Conservation (phyloP, 139 green algal genomes). For the Medakamo hakoo region DNA sequence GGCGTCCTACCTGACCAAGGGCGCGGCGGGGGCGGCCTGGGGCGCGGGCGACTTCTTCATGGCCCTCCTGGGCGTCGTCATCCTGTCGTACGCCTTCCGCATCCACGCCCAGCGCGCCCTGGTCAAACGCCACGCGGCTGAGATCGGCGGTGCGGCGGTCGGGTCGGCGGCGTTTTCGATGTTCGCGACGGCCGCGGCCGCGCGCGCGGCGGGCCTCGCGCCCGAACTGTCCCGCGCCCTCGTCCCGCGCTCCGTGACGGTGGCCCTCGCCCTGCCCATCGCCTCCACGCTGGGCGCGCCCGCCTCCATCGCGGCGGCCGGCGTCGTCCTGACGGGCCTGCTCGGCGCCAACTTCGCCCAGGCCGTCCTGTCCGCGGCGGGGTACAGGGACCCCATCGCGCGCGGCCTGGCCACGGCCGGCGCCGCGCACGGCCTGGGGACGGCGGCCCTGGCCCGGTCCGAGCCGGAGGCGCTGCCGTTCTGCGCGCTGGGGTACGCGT, state of each 20-base stretch:
- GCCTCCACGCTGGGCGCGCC: slow-evolving; percentile 36
- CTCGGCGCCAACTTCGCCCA: slow-evolving; percentile 57
- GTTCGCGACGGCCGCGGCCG: slow-evolving; percentile 47
- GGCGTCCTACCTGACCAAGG: slow-evolving; percentile 39
- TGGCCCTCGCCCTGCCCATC: slow-evolving; percentile 78
- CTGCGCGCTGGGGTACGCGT: slow-evolving; percentile 61
- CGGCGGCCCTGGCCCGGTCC: slow-evolving; percentile 51
- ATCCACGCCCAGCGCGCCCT: slow-evolving; percentile 50
- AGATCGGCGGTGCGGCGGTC: slow-evolving; percentile 58
- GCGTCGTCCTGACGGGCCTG: slow-evolving; percentile 59
- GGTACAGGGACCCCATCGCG: slow-evolving; percentile 61
- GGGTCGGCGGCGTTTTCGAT: slow-evolving; percentile 55
- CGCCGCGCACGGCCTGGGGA: slow-evolving; percentile 62
- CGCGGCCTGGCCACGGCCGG: slow-evolving; percentile 58
- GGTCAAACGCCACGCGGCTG: slow-evolving; percentile 55
- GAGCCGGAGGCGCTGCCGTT: slow-evolving; percentile 69
- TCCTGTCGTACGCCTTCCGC: slow-evolving; percentile 74
- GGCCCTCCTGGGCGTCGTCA: slow-evolving; percentile 67
- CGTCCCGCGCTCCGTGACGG: slow-evolving; percentile 61
- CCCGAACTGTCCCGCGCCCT: slow-evolving; percentile 42
- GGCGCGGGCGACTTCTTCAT: slow-evolving; percentile 70
- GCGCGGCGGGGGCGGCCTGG: not conserved
- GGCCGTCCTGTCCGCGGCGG: slow-evolving; percentile 35
- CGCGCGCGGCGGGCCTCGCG: slow-evolving; percentile 31
- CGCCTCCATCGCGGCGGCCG: slow-evolving; percentile 56